These are phyloP conservation scores for Pistacia integerrima DNA, from an alignment of 345 rosid genomes.

Conservation along the genomic window DNA sequence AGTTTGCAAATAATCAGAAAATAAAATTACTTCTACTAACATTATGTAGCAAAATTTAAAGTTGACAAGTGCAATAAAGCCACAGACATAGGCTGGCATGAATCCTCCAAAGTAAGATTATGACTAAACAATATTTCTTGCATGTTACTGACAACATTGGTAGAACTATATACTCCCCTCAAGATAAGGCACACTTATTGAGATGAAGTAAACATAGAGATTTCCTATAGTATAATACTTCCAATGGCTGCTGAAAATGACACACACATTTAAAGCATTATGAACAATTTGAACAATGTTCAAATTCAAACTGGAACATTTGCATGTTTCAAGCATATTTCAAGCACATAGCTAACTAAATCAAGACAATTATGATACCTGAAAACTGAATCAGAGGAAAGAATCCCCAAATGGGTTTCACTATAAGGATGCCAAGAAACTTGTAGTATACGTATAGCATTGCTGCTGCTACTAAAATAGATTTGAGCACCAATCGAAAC, in stretches of 20 bases:
- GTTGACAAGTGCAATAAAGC: background rate
- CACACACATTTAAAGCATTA: background rate
- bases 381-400: slow-evolving; percentile 96
- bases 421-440: slow-evolving; percentile 89
- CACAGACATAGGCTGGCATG: background rate
- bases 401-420: slow-evolving; percentile 77
- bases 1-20: background rate
- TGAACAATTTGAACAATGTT: background rate
- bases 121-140: background rate
- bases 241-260: background rate
- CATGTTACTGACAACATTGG: background rate
- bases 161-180: background rate
- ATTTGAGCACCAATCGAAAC: slow-evolving; percentile 72
- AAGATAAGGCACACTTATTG: background rate
- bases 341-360: background rate
- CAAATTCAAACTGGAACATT: background rate
- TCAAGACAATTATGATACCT: slow-evolving; percentile 50
- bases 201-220: background rate
- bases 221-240: background rate
- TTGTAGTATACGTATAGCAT: slow-evolving; percentile 57
- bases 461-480: slow-evolving; percentile 54
- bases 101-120: background rate
- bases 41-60: background rate
- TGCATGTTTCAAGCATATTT: background rate
- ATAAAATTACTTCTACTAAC: background rate